Percentiles rank a stretch among this genome's conserved stretches.
These are phyloP conservation scores for Nadsonia fulvescens DNA, from an alignment of 805 yeast genomes.

Conservation along the genomic window DNA sequence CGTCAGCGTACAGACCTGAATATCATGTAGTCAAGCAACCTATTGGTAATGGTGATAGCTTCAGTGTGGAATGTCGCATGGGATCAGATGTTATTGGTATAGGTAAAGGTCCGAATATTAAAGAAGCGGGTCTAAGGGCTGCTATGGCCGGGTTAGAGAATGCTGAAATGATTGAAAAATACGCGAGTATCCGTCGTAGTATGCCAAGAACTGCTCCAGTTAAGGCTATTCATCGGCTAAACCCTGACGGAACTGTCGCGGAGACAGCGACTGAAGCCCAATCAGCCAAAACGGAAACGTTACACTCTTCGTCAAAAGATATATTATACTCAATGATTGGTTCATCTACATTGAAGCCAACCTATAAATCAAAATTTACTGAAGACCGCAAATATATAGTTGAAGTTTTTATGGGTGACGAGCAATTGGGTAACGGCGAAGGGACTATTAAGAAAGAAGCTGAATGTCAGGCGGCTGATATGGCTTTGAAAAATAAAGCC, in stretches of 20 bases:
- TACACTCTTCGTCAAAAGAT: no score
- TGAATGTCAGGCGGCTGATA: slow-evolving; percentile 9
- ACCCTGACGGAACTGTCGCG: no score
- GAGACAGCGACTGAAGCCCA: no score
- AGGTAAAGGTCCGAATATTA: slow-evolving; percentile 52
- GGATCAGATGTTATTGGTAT: slow-evolving; percentile 47
- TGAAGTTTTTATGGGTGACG: slow-evolving; percentile 7
- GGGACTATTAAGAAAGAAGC: slow-evolving; percentile 10
- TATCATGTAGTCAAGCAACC: no score
- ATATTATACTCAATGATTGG: no score
- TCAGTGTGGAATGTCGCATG: slow-evolving; percentile 47
- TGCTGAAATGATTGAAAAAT: slow-evolving; percentile 42
- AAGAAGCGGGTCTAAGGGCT: slow-evolving; percentile 69
- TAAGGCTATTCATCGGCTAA: no score
- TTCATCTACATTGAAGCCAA: no score
- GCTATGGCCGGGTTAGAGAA: slow-evolving; percentile 65
- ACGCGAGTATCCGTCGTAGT: no score
- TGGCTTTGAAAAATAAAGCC: slow-evolving; percentile 7
- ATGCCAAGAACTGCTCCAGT: no score
- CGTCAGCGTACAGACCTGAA: slow-evolving; percentile 43
- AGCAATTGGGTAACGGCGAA: slow-evolving; percentile 9
- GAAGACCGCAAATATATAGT: no score
- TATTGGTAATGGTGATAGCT: slow-evolving; percentile 30
- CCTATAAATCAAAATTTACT: no score
- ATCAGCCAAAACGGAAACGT: no score